These are phyloP conservation scores for Suillus plorans DNA, from an alignment of 768 basidiomycete genomes.

Conservation along the genomic window DNA sequence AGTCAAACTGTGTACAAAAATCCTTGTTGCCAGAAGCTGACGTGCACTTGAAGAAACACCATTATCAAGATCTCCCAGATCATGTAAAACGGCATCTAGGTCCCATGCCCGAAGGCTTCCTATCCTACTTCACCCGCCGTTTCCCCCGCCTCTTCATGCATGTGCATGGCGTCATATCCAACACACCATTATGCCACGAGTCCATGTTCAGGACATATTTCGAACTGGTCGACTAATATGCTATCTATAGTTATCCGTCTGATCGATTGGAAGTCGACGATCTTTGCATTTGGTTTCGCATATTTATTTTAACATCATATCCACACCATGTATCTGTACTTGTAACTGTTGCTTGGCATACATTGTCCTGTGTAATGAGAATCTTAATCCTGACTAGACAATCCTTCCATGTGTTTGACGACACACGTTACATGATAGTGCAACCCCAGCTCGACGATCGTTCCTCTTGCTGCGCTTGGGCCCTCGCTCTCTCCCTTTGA, in stretches of 20 bases:
- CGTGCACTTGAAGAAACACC: conserved; percentile 71
- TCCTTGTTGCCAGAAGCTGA: conserved; percentile 11
- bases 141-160: conserved; percentile 91
- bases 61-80: conserved; percentile 96
- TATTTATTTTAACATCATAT: conserved; percentile 12
- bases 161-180: conserved; percentile 80
- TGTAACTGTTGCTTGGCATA: conserved; percentile 1
- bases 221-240: conserved; percentile 53
- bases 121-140: conserved; percentile 91
- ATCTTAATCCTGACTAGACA: neutral
- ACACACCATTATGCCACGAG: conserved; percentile 72
- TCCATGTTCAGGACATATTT: conserved; percentile 93
- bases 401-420: neutral
- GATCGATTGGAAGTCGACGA: conserved; percentile 12
- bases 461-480: conserved; percentile 4
- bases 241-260: conserved; percentile 11
- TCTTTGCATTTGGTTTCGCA: neutral
- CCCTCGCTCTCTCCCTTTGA: neutral
- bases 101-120: conserved; percentile 88
- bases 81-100: conserved; percentile 87
- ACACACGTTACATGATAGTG: conserved; percentile 21
- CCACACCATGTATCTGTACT: conserved; percentile 15
- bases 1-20: conserved; percentile 20
- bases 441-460: conserved; percentile 20
- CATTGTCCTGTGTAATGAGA: conserved; percentile 5